phyloP scores from a whole-genome alignment of 2,329 filamentous ascomycete genomes.

The Colletotrichum noveboracense region DNA sequence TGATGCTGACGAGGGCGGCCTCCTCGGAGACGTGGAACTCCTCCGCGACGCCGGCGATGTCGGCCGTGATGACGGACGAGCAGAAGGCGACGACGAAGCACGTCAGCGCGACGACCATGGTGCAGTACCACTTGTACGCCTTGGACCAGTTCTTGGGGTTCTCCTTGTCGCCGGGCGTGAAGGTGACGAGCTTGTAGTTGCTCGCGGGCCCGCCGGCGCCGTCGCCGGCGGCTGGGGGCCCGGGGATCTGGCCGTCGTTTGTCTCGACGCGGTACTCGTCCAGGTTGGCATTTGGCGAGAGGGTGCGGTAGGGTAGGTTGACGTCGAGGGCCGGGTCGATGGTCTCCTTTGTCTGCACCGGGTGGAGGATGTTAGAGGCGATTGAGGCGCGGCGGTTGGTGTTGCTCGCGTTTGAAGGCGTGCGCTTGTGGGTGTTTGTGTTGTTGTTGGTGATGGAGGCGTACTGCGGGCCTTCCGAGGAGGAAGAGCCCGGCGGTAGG shows the following conservation, averaged over 20 bases:
- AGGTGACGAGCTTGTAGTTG: constrained; percentile 63
- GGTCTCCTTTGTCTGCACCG: constrained; percentile 35
- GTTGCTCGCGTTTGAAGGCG: not conserved
- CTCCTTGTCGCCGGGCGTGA: constrained; percentile 72
- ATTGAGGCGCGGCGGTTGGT: constrained; percentile 26
- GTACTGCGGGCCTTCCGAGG: not conserved
- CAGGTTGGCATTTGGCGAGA: constrained; percentile 65
- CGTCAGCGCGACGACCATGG: constrained; percentile 80
- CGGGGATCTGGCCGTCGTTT: constrained; percentile 64
- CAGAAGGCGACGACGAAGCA: constrained; percentile 77
- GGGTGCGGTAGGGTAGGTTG: constrained; percentile 69
- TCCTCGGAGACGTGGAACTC: constrained; percentile 74
- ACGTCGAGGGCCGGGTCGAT: constrained; percentile 48
- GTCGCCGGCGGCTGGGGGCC: constrained; percentile 28
- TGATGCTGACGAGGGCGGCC: constrained; percentile 74
- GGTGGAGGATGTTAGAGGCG: constrained; percentile 22
- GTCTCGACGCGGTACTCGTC: constrained; percentile 72
- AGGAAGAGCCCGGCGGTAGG: constrained; percentile 6
- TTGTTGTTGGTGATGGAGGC: constrained; percentile 4
- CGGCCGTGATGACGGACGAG: constrained; percentile 79
- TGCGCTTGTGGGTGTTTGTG: not conserved
- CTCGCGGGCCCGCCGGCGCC: constrained; percentile 19
- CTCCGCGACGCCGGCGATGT: constrained; percentile 67
- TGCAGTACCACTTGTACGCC: constrained; percentile 80
- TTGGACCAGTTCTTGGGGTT: constrained; percentile 90